Base-by-base conservation (phyloP, 306 rosid species). In the apple (Malus domestica) region DNA sequence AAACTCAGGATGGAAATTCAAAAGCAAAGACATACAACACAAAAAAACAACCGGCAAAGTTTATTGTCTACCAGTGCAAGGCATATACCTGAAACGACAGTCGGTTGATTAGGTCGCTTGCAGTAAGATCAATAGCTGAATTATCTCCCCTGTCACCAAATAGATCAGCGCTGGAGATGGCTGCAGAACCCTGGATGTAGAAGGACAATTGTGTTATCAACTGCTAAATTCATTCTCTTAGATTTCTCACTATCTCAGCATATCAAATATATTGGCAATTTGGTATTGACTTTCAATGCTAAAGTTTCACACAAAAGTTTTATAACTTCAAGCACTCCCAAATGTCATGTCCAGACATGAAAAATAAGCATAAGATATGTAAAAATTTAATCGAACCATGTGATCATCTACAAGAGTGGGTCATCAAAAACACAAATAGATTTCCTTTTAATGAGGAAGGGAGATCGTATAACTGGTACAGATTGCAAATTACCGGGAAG, bases 81-180 rank as follows among this genome's bases (percentile, higher is more conserved):
- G 29, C 75, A 67, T 76, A 87, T 76, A 87, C 97, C 92, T 90
- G 93, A 83, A 88, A 87, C 27, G 97, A 88, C 44, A 91, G 74
- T 42, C 96, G 89, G 77, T 90, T 90, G 73, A 93, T 68, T 70
- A 93, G 86, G 76, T 93, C 97, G 23, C 83, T 81, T 11, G 93
- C 89, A 45, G 82, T 73, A 60, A 89, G 60, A 89, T 91, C 97
- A 80, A 86, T 68, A 69, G 90, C 44, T n/a, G 81, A 72, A 83
- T 78, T 74, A 57, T 93, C 91, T 15, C 40, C 42, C 5, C 82
- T 69, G 77, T 85, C 69, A 40, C 97, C 96, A 69, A 94, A 94
- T 45, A 94, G 89, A 76, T 94, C 98, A 8, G 95, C 90, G 82
- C 97, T 94, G 23, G 97, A 94, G 81, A 94, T 94, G 74, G 96